Base-by-base conservation (phyloP, 805 yeast genomes). In the Ogataea saltuana region DNA sequence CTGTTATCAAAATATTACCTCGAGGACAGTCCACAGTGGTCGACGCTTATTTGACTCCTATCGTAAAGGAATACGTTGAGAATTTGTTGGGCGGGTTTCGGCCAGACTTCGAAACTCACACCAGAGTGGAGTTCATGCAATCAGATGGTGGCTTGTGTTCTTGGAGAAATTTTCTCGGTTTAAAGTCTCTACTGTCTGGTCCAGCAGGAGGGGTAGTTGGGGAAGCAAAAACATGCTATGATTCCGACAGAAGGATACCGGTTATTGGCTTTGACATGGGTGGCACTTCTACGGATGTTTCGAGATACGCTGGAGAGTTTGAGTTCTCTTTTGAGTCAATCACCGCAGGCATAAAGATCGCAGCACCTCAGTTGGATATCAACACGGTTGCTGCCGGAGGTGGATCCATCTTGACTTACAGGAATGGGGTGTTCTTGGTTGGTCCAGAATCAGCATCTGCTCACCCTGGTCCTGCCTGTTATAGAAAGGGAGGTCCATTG, bases 371-470 rank as follows among this genome's bases (percentile, higher is more conserved):
- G 44, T 48, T 65, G 16, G 63, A 60, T 38, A 60, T 60, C 39
- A 55, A 54, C 44, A 60, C 65, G 10, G 65, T 60, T 22, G 65
- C 65, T 27, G 65, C 65, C 21, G 65, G 65, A 26, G 65, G 91
- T 38, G 88, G 89, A 5, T 80, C 87, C 2, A 76, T 79, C 34
- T 58, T 84, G 35, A 69, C 70, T 42, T 83, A 83, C 77, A 72
- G 75, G 52, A 81, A 81, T 56, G 88, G 88, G 3, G 63, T 83
- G 18, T 84, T 85, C 56, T 76, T 72, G 6, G 95, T 86, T 6
- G 95, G 95, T 1, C 95, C 95, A 0, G 89, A 83, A 51, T 80
- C 88, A 42, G 93, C 95, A 5, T 74, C 87, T 9, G 84, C 93
- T 1, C 88, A 86, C 55, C 95, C 95, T 4, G 95, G 95, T 4